These are phyloP conservation scores for Nemania abortiva DNA, from an alignment of 2,329 filamentous ascomycete genomes.

Conservation along the genomic window DNA sequence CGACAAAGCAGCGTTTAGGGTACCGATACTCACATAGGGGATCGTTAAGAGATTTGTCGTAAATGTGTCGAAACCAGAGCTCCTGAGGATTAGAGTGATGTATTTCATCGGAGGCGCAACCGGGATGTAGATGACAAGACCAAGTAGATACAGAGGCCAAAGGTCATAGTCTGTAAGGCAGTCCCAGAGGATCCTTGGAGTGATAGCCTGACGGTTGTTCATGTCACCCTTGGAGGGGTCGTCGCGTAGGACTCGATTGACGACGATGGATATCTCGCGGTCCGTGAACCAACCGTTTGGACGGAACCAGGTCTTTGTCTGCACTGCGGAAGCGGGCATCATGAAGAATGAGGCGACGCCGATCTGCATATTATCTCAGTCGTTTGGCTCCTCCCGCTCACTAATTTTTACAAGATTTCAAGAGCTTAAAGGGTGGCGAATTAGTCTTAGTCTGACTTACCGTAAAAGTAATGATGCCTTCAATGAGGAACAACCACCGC, in stretches of 20 bases:
- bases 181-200: conserved; percentile 60
- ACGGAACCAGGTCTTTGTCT: conserved; percentile 64
- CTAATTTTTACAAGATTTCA: not conserved
- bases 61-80: conserved; percentile 65
- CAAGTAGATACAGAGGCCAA: conserved; percentile 66
- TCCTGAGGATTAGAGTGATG: conserved; percentile 64
- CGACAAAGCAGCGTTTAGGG: conserved; percentile 32
- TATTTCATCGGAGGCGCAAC: conserved; percentile 60
- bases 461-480: conserved; percentile 65
- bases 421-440: not conserved
- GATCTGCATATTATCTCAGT: conserved; percentile 48
- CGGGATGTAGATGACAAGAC: conserved; percentile 63
- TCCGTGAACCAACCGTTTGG: conserved; percentile 69
- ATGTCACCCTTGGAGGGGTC: conserved; percentile 70
- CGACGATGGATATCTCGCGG: conserved; percentile 67
- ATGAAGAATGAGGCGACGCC: conserved; percentile 65
- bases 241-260: conserved; percentile 68
- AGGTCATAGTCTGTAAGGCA: conserved; percentile 67
- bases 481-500: conserved; percentile 67
- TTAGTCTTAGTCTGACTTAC: conserved; percentile 25
- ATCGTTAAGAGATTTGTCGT: conserved; percentile 69
- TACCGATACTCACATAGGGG: conserved; percentile 55
- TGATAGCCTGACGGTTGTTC: conserved; percentile 69
- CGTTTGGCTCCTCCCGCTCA: not conserved
- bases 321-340: conserved; percentile 62